Evolutionary conservation across 441 rosid species (phyloP).

Genomic region (Macaranga tanarius): DNA sequence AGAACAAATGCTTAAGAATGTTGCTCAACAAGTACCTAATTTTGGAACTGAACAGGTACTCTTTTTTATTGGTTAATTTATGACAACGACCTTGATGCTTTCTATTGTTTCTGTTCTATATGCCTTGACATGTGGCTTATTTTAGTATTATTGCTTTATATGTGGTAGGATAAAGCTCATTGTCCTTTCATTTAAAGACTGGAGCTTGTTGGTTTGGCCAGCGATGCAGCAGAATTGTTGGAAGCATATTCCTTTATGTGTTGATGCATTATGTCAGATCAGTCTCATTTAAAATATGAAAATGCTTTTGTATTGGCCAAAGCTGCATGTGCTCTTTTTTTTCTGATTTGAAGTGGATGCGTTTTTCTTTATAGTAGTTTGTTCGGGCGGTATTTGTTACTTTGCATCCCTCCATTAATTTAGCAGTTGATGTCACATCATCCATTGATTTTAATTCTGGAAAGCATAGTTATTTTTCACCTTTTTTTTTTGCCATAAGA

Average conservation of each 20-base stretch:
- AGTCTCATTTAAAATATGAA: not conserved
- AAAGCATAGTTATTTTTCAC: not conserved
- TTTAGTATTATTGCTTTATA: not conserved
- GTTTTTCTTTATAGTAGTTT: not conserved
- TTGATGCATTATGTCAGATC: not conserved
- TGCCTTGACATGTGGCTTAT: not conserved
- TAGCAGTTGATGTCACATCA: constrained; percentile 5
- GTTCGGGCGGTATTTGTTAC: not conserved
- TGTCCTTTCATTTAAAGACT: constrained; percentile 98
- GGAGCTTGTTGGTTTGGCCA: constrained; percentile 97
- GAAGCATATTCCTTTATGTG: not conserved
- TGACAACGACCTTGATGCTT: not conserved
- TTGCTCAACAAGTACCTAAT: constrained; percentile 84
- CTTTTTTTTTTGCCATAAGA: constrained; percentile 15
- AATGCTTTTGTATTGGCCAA: not conserved
- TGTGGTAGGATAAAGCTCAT: constrained; percentile 88
- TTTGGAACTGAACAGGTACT: constrained; percentile 94
- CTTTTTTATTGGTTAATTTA: not conserved
- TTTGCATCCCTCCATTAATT: not conserved
- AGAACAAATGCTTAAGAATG: constrained; percentile 65
- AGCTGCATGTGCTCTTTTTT: not conserved
- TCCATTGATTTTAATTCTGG: constrained; percentile 6
- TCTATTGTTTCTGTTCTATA: not conserved
- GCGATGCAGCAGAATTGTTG: constrained; percentile 81
- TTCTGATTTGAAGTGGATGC: not conserved